Conservation (phyloP, 1,284 basidiomycete species). For the Papiliotrema nemorosa region DNA sequence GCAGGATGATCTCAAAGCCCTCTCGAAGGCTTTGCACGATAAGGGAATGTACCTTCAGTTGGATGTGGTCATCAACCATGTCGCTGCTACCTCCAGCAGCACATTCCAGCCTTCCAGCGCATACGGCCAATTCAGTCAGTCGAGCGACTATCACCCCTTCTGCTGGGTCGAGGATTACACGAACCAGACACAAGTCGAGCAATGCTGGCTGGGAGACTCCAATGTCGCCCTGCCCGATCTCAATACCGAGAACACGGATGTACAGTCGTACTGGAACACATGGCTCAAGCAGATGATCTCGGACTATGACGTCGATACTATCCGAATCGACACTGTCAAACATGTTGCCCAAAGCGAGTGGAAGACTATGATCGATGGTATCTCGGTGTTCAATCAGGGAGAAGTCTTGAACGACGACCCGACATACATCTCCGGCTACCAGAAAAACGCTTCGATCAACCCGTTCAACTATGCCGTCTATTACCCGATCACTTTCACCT, state of each 20-base stretch:
- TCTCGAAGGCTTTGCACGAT: conserved; percentile 48
- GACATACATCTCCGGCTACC: conserved; percentile 38
- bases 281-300: conserved; percentile 50
- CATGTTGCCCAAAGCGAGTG: conserved; percentile 51
- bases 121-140: conserved; percentile 35
- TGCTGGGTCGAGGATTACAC: conserved; percentile 50
- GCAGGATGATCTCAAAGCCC: conserved; percentile 47
- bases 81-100: conserved; percentile 21
- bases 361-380: conserved; percentile 46
- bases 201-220: conserved; percentile 51
- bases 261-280: conserved; percentile 44
- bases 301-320: conserved; percentile 48
- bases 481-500: conserved; percentile 47
- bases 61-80: conserved; percentile 47
- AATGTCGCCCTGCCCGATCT: conserved; percentile 44
- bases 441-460: conserved; percentile 50
- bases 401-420: conserved; percentile 49
- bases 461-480: conserved; percentile 59
- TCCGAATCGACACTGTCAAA: conserved; percentile 53
- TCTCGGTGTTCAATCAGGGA: conserved; percentile 50
- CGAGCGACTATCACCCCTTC: conserved; percentile 47
- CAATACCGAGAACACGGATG: conserved; percentile 49
- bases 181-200: conserved; percentile 51
- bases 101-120: conserved; percentile 11
- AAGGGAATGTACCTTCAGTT: conserved; percentile 55